Conservation (phyloP, 257 asterid species). For the Hygrophila difformis region DNA sequence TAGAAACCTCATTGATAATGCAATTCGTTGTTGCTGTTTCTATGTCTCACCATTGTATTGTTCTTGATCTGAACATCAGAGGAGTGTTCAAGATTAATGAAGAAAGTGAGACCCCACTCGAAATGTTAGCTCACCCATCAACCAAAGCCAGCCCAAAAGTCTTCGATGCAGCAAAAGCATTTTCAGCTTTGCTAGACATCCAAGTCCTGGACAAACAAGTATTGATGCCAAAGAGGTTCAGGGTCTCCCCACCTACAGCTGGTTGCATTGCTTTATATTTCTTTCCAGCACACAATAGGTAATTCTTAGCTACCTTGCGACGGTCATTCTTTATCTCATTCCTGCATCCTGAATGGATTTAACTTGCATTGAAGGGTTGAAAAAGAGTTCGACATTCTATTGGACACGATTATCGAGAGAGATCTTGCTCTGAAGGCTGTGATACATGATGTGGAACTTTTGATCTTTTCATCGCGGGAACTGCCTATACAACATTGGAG, state of each 20-base stretch:
- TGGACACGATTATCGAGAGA: constrained; percentile 14
- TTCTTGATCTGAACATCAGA: constrained; percentile 4
- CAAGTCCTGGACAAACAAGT: constrained; percentile 13
- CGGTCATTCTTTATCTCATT: neutral
- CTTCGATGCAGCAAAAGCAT: constrained; percentile 9
- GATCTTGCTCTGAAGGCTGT: constrained; percentile 18
- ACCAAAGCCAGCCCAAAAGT: constrained; percentile 19
- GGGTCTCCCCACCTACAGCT: constrained; percentile 16
- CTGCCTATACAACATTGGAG: constrained; percentile 19
- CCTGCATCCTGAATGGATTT: neutral
- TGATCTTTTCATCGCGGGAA: constrained; percentile 19
- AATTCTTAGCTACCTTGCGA: neutral
- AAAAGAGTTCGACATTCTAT: constrained; percentile 14
- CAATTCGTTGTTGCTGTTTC: neutral
- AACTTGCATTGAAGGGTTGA: constrained; percentile 19
- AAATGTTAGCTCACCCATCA: constrained; percentile 18
- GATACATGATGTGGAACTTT: constrained; percentile 11
- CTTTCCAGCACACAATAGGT: constrained; percentile 22
- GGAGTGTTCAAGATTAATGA: constrained; percentile 15
- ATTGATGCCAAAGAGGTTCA: constrained; percentile 14
- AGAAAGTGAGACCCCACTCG: constrained; percentile 11
- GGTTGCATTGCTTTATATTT: constrained; percentile 23
- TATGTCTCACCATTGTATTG: constrained; percentile 5
- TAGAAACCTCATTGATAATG: neutral
- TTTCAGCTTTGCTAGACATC: constrained; percentile 14